Base-by-base conservation (phyloP, 768 basidiomycete genomes). In the Lentinus brumalis region DNA sequence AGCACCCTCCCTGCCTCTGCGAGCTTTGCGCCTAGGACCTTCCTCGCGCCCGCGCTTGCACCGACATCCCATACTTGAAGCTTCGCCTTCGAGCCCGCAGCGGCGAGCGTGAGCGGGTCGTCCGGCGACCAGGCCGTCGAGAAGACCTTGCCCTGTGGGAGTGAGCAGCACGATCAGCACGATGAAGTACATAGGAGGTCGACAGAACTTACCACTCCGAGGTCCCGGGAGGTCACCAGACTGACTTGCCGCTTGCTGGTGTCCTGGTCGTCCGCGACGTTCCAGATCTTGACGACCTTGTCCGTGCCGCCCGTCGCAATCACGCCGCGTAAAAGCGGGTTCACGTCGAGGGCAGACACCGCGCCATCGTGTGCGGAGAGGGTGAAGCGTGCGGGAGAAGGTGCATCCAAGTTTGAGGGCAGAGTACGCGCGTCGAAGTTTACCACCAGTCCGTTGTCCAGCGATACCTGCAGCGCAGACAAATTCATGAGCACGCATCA, bases 241-340 rank as follows among this genome's bases (percentile, higher is more conserved):
- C 87, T 91, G 70, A 96, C 91, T 56, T 84, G 84, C 39, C 85
- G 80, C 76, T 89, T 91, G 31, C 83, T 86, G 7, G 77, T 79
- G 16, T 74, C 75, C 16, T 80, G 80, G 49, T 86, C 86, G 61
- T 91, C 89, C 45, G 77, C 79, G 50, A 96, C 79, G 70, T 98
- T 98, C 97, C 97, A 99, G 4, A 98, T 81, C 74, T 98, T 98
- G 72, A 97, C 92, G 38, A 93, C 78, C 72, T 96, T 97, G 79
- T 98, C 97, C 18, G 89, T 88, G 2, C 97, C 97, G 18, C 96
- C 97, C 0, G 97, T 98, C 16, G 84, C 93, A 66, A 99, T 79
- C 74, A 92, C 96, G 1, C 97, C 97, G 56, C 85, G 86, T 42
- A 98, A 82, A 69, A 93, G 87, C 4, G 94, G 87, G 71, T 94